Percentiles rank a stretch among this genome's conserved stretches.
phyloP scores from a whole-genome alignment of 306 rosid species.

The Hylodesmum podocarpum region DNA sequence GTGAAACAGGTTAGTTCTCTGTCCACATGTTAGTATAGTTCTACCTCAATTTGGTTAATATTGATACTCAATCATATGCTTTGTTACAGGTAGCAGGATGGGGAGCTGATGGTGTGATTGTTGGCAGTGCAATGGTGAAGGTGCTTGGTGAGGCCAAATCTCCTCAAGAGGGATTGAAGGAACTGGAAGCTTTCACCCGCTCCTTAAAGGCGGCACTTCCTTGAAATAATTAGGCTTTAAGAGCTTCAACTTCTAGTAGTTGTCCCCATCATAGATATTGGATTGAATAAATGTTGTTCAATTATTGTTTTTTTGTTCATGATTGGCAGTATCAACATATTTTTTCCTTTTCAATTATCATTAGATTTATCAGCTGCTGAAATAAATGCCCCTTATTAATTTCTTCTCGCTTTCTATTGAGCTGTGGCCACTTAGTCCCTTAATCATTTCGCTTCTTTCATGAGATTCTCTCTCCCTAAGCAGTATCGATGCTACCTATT shows the following conservation, averaged over 20 bases:
- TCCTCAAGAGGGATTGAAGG: conserved; percentile 86
- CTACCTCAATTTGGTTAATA: background rate
- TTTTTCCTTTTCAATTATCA: conserved; percentile 4
- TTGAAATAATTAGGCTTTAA: conserved; percentile 27
- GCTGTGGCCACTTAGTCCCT: background rate
- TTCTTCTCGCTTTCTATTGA: background rate
- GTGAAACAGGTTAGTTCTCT: conserved; percentile 63
- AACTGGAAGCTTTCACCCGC: conserved; percentile 55
- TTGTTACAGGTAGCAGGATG: conserved; percentile 66
- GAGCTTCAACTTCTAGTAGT: background rate
- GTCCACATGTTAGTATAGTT: conserved; percentile 20
- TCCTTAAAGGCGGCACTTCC: conserved; percentile 62
- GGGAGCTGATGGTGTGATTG: conserved; percentile 98
- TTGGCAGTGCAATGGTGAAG: conserved; percentile 93
- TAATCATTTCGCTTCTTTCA: background rate
- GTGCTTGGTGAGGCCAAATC: conserved; percentile 74
- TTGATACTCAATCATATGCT: background rate
- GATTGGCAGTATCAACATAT: background rate
- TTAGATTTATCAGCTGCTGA: background rate
- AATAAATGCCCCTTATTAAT: background rate
- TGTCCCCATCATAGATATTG: conserved; percentile 19
- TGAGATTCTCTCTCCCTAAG: background rate
- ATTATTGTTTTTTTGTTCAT: background rate
- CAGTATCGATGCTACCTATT: no score
- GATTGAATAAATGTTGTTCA: background rate